Percentiles rank a stretch among this genome's conserved stretches.
Conservation (phyloP, 2,329 filamentous ascomycete species). For the Hyphodiscus sp. region DNA sequence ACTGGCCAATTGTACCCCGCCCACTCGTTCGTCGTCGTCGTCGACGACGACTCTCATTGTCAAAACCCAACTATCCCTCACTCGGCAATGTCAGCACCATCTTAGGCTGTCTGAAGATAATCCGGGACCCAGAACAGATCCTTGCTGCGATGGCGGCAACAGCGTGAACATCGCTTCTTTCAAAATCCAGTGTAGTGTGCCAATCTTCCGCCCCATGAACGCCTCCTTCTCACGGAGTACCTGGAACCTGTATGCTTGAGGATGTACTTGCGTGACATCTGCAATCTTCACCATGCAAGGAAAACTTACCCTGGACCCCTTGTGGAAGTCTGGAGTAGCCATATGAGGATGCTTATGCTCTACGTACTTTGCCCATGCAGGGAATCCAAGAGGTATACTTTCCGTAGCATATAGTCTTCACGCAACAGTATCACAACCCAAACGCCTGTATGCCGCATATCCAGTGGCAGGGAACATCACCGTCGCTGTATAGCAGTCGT, state of each 20-base stretch:
- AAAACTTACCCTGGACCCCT: no score
- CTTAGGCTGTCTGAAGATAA: neutral
- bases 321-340: no score
- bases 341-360: no score
- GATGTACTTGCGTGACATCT: constrained; percentile 2
- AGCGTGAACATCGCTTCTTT: constrained; percentile 22
- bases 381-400: no score
- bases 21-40: neutral
- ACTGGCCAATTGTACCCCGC: constrained; percentile 6
- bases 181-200: neutral
- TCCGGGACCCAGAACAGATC: neutral
- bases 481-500: neutral
- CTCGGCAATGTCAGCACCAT: neutral
- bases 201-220: neutral
- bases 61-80: neutral
- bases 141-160: constrained; percentile 19
- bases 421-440: no score
- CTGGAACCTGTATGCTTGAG: constrained; percentile 5
- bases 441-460: no score
- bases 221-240: constrained; percentile 1
- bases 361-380: no score
- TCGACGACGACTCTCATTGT: constrained; percentile 1
- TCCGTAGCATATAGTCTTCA: no score
- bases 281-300: constrained; percentile 2
- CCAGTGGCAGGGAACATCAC: no score